A percentile compares a stretch with the other conserved stretches of the same genome.
Evolutionary conservation across 768 basidiomycete species (phyloP).

Genomic region (Sutorius australiensis): DNA sequence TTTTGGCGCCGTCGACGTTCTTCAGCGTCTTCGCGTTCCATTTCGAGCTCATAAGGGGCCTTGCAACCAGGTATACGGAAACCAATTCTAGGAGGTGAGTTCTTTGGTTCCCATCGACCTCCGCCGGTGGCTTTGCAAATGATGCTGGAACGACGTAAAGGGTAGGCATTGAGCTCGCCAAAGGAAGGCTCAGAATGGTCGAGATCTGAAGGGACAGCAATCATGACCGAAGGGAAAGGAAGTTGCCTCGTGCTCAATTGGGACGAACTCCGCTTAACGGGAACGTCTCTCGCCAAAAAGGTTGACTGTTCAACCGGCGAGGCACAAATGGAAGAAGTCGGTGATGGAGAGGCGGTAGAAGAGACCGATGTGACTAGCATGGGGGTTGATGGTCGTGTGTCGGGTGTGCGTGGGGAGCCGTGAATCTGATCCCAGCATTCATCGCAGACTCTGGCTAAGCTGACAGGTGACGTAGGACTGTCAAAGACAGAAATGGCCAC

Average conservation of each 20-base stretch:
- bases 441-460: constrained; percentile 64
- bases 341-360: constrained; percentile 31
- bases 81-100: constrained; percentile 37
- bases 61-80: constrained; percentile 64
- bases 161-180: constrained; percentile 73
- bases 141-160: constrained; percentile 58
- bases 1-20: constrained; percentile 48
- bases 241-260: constrained; percentile 25
- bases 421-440: constrained; percentile 75
- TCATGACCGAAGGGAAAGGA: constrained; percentile 25
- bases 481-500: constrained; percentile 56
- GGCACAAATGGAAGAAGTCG: constrained; percentile 34
- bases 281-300: constrained; percentile 17
- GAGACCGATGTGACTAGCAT: constrained; percentile 33
- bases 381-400: constrained; percentile 35
- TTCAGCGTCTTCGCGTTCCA: constrained; percentile 63
- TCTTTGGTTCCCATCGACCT: constrained; percentile 76
- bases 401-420: constrained; percentile 46
- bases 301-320: constrained; percentile 29
- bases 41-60: constrained; percentile 62
- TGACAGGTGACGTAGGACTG: constrained; percentile 57
- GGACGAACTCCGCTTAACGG: constrained; percentile 27
- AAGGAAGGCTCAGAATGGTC: constrained; percentile 45
- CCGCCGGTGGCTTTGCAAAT: constrained; percentile 79
- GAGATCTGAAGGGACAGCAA: constrained; percentile 22